Evolutionary conservation across 495 filamentous ascomycete species (phyloP), one percentile per base, ranked within the genome.

Genomic region (Xylaria scruposa): DNA sequence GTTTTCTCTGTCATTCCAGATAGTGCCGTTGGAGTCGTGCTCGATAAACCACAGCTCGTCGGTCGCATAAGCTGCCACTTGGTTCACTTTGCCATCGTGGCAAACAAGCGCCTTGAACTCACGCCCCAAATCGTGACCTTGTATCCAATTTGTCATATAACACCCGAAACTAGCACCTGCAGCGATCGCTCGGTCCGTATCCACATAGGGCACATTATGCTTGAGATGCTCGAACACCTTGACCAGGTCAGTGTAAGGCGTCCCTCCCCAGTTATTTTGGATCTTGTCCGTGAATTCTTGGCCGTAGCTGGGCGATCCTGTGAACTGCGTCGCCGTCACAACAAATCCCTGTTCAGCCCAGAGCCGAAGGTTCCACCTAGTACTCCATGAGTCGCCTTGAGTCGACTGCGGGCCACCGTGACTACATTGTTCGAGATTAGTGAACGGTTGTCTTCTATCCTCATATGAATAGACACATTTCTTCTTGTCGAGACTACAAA

Each of bases 271-370:
- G 44, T 73, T 70, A 38, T 64, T 73, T 74, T 59, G 47, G 42
- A 72, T 71, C 38, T 71, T 67, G 21, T 66, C 40, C 12, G 71
- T 67, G 53, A 73, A 72, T 9, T 59, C 68, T 13, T 70, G 46
- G 8, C 75, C 63, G 31, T 73, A 77, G 38, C 75, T 73, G 0
- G 56, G 38, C 24, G 67, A 70, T 9, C 74, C 77, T 10, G 75
- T 73, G 61, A 75, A 70, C 47, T 77, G 76, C 12, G 69, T 67
- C 6, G 49, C 21, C 5, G 76, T 64, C 24, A 78, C 68, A 36
- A 78, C 63, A 47, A 75, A 78, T 21, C 77, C 77, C 24, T 77
- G 75, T 58, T 74, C 69, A 7, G 77, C 74, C 72, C 75, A 77
- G 21, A 74, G 54, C 0, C 65, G 70, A 15, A 70, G 44, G 36